Evolutionary conservation across 768 basidiomycete genomes (phyloP).

Genomic region (Gymnopilus junonius): DNA sequence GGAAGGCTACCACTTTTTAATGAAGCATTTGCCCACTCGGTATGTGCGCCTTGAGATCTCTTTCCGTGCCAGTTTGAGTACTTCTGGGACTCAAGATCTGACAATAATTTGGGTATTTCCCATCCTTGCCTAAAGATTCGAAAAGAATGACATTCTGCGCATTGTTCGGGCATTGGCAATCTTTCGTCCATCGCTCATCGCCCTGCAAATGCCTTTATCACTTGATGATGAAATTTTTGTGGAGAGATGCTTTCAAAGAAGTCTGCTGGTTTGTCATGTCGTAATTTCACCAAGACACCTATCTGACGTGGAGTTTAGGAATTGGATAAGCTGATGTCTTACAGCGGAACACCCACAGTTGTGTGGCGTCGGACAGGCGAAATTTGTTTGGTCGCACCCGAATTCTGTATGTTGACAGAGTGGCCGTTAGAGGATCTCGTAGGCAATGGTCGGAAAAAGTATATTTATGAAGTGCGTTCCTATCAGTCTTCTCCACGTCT

Average conservation of each 20-base stretch:
- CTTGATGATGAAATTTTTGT: constrained; percentile 97
- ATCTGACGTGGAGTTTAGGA: constrained; percentile 55
- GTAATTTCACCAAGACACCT: constrained; percentile 6
- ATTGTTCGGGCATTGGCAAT: constrained; percentile 94
- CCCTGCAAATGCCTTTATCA: constrained; percentile 96
- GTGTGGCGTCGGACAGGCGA: constrained; percentile 99
- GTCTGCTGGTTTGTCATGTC: constrained; percentile 66
- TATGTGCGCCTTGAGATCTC: constrained; percentile 51
- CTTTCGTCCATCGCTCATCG: constrained; percentile 95
- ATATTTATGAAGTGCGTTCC: constrained; percentile 64
- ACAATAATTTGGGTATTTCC: constrained; percentile 23
- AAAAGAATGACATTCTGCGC: constrained; percentile 94
- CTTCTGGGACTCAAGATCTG: constrained; percentile 48
- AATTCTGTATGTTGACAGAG: constrained; percentile 93
- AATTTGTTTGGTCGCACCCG: constrained; percentile 94
- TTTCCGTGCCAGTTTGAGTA: constrained; percentile 42
- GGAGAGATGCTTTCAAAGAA: constrained; percentile 94
- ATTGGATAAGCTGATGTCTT: constrained; percentile 95
- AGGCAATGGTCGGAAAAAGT: constrained; percentile 51
- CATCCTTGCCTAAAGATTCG: constrained; percentile 64
- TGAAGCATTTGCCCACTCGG: constrained; percentile 90
- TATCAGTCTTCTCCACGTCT: neutral
- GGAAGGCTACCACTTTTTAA: constrained; percentile 94
- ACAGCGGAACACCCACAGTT: constrained; percentile 95
- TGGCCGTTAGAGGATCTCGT: constrained; percentile 87